Evolutionary conservation across 2,329 filamentous ascomycete species (phyloP).

Genomic region (Venturia carpophila): DNA sequence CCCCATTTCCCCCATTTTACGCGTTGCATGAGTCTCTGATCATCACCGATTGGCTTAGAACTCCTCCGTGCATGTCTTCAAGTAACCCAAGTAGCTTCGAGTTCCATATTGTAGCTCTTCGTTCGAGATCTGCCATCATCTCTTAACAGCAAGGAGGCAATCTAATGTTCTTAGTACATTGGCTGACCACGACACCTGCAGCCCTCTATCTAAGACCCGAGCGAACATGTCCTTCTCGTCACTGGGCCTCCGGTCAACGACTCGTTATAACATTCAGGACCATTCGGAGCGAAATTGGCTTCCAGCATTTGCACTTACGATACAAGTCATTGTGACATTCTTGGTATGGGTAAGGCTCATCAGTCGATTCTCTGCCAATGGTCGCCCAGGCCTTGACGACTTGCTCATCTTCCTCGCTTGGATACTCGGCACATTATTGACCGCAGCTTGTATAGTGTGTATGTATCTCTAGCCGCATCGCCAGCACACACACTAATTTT

Average conservation of each 20-base stretch:
- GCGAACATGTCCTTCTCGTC: neutral
- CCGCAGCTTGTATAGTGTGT: conserved; percentile 15
- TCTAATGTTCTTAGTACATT: neutral
- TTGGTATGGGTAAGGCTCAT: conserved; percentile 17
- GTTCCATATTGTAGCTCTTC: neutral
- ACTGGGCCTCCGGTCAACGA: neutral
- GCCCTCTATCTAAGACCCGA: neutral
- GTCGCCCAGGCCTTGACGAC: conserved; percentile 17
- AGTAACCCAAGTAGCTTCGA: neutral
- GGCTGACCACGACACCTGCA: neutral
- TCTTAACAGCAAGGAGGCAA: neutral
- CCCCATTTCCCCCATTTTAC: neutral
- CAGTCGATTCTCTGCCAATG: conserved; percentile 8
- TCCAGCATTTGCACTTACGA: conserved; percentile 14
- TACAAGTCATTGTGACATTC: conserved; percentile 16
- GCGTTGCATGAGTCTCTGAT: neutral
- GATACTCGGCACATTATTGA: conserved; percentile 17
- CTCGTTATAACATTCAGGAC: neutral
- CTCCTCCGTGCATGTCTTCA: neutral
- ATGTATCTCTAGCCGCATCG: conserved; percentile 5
- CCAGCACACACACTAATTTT: neutral
- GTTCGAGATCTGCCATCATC: neutral
- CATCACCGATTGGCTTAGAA: neutral
- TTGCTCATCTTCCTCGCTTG: conserved; percentile 19
- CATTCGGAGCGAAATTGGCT: conserved; percentile 14